Conservation (phyloP, 768 basidiomycete genomes). For the Leccinum disarticulatum region DNA sequence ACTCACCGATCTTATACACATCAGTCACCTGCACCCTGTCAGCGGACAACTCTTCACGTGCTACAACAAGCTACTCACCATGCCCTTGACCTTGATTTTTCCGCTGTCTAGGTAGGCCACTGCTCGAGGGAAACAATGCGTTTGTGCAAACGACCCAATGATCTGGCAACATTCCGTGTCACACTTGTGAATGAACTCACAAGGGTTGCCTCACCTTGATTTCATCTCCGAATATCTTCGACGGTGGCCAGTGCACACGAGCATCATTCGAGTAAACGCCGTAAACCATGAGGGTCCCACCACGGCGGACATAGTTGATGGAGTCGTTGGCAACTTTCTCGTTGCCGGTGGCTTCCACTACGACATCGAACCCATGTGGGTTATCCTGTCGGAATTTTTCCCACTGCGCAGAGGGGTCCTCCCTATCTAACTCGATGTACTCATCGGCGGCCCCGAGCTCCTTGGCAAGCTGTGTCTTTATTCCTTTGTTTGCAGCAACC, state of each 20-base stretch:
- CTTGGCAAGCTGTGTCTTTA: constrained; percentile 83
- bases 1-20: constrained; percentile 62
- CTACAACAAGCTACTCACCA: constrained; percentile 40
- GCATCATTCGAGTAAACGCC: constrained; percentile 85
- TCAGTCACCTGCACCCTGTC: constrained; percentile 38
- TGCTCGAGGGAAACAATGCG: constrained; percentile 83
- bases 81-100: constrained; percentile 75
- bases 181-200: neutral
- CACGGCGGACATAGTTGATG: constrained; percentile 81
- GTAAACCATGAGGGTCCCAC: constrained; percentile 80
- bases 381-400: constrained; percentile 69
- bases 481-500: constrained; percentile 82
- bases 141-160: constrained; percentile 84
- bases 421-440: constrained; percentile 77
- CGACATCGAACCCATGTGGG: constrained; percentile 85
- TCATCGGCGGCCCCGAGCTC: constrained; percentile 74
- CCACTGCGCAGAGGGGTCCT: constrained; percentile 73
- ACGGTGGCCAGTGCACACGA: constrained; percentile 81
- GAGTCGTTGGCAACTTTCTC: constrained; percentile 83
- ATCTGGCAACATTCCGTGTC: constrained; percentile 45
- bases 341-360: constrained; percentile 77
- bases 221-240: constrained; percentile 76
- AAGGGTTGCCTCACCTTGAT: constrained; percentile 43
- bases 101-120: constrained; percentile 82
- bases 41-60: neutral